Base-by-base conservation (phyloP, 106 monocot genomes). In the Dactylorhiza incarnata region DNA sequence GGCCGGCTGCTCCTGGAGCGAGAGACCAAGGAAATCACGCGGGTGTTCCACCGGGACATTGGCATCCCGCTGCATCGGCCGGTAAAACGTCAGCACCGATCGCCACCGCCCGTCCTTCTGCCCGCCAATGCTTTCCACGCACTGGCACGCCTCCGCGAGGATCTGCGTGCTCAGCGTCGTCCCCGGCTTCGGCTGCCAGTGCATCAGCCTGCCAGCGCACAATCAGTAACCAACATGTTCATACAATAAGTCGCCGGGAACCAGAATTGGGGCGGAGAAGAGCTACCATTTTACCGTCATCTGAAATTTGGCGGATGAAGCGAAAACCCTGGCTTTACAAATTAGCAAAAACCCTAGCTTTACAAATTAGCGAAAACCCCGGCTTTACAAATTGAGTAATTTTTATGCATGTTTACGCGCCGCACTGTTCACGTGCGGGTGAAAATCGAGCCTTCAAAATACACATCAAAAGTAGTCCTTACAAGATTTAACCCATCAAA, bases 111-210 rank as follows among this genome's bases (percentile, higher is more conserved):
- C 91, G 22, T 83, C 97, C 74, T 84, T 86, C 76, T 78, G 78
- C 8, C 87, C 87, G 3, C 79, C 80, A 43, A 92, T 73, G 51
- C 73, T 65, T 74, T 97, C 96, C 29, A 82, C 91, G 87, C 90
- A 88, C 51, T 78, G 86, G 77, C 91, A 97, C 17, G 84, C 81
- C 80, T 97, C 97, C 69, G 81, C 43, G 13, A 97, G 82, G 54
- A 94, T 89, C 82, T 93, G 97, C 84, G 77, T 94, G 86, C 74
- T 97, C 44, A 94, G 81, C 6, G 89, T 83, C 66, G 94, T 61
- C 66, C 97, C 97, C 4, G 83, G 84, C 67, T 88, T 89, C n/a
- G 97, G 97, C 66, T 97, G 97, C 91, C 91, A 97, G 78, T 91
- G 91, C 87, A 97, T 78, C 45, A 97, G 59, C 97, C 97, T 97